phyloP scores from a whole-genome alignment of 73 alveolate species.

The Paramecium primaurelia region DNA sequence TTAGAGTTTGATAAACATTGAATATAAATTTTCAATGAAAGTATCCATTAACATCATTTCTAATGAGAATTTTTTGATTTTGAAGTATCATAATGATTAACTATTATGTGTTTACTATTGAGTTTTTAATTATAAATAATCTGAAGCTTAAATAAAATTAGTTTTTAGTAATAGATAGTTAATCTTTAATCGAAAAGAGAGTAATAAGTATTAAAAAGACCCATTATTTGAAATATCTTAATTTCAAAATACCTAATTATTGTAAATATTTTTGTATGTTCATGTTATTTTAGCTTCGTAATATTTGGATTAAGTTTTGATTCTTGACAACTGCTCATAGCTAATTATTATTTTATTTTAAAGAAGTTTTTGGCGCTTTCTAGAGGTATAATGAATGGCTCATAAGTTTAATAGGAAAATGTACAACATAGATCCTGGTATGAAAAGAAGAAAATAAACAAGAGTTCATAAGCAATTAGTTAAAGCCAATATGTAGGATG shows the following conservation, averaged over 20 bases:
- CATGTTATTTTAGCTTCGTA: background rate
- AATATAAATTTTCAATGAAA: background rate
- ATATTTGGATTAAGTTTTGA: background rate
- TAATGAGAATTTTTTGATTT: background rate
- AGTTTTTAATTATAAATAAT: background rate
- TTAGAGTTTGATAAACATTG: background rate
- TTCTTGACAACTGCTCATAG: background rate
- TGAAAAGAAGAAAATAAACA: conserved; percentile 24
- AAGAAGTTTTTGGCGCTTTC: conserved; percentile 47
- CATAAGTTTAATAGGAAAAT: background rate
- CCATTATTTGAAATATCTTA: background rate
- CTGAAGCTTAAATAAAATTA: background rate
- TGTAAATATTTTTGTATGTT: background rate
- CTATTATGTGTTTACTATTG: background rate
- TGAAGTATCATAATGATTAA: background rate
- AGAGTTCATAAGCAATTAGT: background rate
- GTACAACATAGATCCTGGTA: conserved; percentile 7
- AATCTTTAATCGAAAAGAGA: background rate
- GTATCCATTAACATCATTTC: background rate
- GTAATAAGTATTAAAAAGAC: background rate
- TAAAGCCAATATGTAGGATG: background rate
- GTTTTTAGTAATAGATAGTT: background rate
- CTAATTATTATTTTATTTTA: conserved; percentile 16
- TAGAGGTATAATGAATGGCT: background rate
- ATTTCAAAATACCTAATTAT: background rate